Conservation (phyloP, 371 early-diverging fungal species). For the Capillidium rhysosporum region DNA sequence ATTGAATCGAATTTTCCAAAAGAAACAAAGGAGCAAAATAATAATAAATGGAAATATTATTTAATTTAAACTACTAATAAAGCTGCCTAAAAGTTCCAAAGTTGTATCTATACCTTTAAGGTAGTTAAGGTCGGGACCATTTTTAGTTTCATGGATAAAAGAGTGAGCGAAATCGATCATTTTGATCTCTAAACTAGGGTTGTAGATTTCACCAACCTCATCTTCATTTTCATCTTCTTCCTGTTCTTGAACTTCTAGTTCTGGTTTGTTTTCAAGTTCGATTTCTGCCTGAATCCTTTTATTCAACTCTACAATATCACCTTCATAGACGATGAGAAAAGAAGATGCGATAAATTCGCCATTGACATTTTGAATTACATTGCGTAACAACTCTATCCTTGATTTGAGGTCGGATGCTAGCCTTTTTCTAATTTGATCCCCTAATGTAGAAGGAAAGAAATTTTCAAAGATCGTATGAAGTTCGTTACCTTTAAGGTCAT, state of each 20-base stretch:
- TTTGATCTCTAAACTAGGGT: background rate
- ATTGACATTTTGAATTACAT: background rate
- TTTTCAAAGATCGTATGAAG: background rate
- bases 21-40: too few species aligned
- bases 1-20: too few species aligned
- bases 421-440: background rate
- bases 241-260: background rate
- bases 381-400: background rate
- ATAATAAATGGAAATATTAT: too few species aligned
- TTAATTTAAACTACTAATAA: too few species aligned
- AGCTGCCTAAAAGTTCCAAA: background rate
- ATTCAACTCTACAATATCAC: background rate
- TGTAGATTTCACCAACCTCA: background rate
- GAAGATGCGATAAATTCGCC: background rate
- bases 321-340: conserved; percentile 5
- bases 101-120: background rate
- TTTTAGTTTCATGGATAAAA: background rate
- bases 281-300: background rate
- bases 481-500: background rate
- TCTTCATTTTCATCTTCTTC: conserved; percentile 1
- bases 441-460: background rate
- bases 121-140: background rate
- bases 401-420: background rate
- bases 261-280: background rate
- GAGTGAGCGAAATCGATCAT: conserved; percentile 7